Conservation (phyloP, 2,329 filamentous ascomycete genomes). For the Aureobasidium leucospermi region DNA sequence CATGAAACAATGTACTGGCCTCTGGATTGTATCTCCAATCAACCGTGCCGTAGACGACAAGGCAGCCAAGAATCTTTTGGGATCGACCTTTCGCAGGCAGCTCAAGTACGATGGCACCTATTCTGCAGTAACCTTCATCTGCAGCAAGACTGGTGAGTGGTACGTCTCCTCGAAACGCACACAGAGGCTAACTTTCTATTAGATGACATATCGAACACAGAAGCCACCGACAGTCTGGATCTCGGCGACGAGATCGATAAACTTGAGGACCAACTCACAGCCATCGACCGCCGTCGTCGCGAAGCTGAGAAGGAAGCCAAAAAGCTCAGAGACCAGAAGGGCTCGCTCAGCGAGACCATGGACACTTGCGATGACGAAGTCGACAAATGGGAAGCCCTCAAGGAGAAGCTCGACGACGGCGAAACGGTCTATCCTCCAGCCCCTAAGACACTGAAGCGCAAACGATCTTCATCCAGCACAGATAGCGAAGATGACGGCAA, state of each 20-base stretch:
- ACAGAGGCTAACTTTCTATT: neutral
- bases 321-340: slow-evolving; percentile 28
- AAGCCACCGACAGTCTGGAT: slow-evolving; percentile 35
- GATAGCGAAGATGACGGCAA: slow-evolving; percentile 22
- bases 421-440: slow-evolving; percentile 36
- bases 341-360: slow-evolving; percentile 21
- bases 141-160: slow-evolving; percentile 44
- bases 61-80: slow-evolving; percentile 49
- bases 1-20: slow-evolving; percentile 51
- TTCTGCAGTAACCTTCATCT: slow-evolving; percentile 52
- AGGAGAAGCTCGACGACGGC: slow-evolving; percentile 33
- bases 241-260: slow-evolving; percentile 28
- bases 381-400: slow-evolving; percentile 39
- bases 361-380: slow-evolving; percentile 33
- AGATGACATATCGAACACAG: slow-evolving; percentile 50
- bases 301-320: slow-evolving; percentile 20
- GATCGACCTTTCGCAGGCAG: slow-evolving; percentile 51
- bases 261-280: slow-evolving; percentile 22
- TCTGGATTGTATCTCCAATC: slow-evolving; percentile 59
- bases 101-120: slow-evolving; percentile 53
- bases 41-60: slow-evolving; percentile 54
- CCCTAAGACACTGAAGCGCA: slow-evolving; percentile 37
- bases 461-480: slow-evolving; percentile 27
- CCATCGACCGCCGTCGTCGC: slow-evolving; percentile 19
- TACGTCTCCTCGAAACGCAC: too few relatives aligned